Conservation (phyloP, 2,329 filamentous ascomycete species). For the Monilinia fructicola region DNA sequence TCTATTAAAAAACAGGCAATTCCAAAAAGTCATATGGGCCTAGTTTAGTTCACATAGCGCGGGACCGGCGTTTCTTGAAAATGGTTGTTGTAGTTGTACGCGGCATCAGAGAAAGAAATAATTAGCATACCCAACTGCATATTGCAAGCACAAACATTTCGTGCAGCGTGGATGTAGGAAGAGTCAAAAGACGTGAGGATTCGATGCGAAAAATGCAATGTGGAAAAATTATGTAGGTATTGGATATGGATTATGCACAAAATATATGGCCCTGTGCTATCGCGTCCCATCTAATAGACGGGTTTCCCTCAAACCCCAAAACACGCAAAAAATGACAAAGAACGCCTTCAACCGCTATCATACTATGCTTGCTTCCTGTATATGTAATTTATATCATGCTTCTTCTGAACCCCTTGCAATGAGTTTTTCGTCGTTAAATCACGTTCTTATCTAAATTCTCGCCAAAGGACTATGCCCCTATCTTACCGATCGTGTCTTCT, state of each 20-base stretch:
- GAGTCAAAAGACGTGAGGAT: background rate
- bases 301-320: background rate
- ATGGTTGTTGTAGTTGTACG: slow-evolving; percentile 7
- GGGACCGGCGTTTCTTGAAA: background rate
- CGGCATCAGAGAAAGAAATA: background rate
- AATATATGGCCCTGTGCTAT: slow-evolving; percentile 2
- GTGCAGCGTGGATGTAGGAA: background rate
- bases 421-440: background rate
- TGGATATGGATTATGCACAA: background rate
- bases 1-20: background rate
- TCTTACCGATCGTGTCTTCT: background rate
- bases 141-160: background rate
- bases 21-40: background rate
- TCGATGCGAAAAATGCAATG: background rate
- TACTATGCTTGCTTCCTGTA: slow-evolving; percentile 5
- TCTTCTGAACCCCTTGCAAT: background rate
- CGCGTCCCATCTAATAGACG: background rate
- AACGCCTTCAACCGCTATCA: background rate
- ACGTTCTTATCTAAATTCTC: slow-evolving; percentile 3
- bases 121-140: slow-evolving; percentile 5
- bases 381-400: background rate
- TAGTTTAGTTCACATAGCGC: background rate
- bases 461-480: background rate
- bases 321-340: background rate
- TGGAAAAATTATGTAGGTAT: background rate